Evolutionary conservation across 441 rosid genomes (phyloP), one percentile per base, ranked within the genome.

Genomic region (Erodium trifolium): DNA sequence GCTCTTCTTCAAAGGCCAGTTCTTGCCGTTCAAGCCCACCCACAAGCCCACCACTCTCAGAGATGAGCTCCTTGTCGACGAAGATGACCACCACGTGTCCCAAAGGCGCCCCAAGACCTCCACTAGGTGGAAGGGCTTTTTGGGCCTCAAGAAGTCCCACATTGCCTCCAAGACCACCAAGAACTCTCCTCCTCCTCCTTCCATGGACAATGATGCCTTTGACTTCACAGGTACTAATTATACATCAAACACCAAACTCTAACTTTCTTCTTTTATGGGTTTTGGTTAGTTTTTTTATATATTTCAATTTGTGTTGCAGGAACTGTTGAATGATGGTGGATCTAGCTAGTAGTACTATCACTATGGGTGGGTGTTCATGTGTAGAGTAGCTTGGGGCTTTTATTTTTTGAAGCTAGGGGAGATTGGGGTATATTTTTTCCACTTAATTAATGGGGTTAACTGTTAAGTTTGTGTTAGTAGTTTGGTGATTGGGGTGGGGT

Each of bases 1-100:
- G 82, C 96, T 93, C 47, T 91, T 93, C 82, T 89, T 70, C 70
- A 91, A 93, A 68, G 98, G 98, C 17, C 87, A 84, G 85, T 82
- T 93, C 47, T 75, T 93, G 79, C 98, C 98, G 5, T 93, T 81
- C 72, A 92, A 86, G 74, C 84, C 87, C 11, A 76, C 77, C 27
- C 70, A 72, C 65, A 75, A 86, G 80, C 53, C 55, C 63, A 72
- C 67, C 65, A 93, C 97, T 41, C 74, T 93, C 65, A 91, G 97
- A 75, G 97, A 93, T 66, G 94, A 91, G 86, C 94, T 91, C 71
- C 92, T 86, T 39, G 85, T 70, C 12, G 91, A 63, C 10, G 97
- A 90, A 12, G 93, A 88, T 39, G 45, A 39, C 1, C 80, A 79
- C 4, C 73, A 68, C 57, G 74, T 76, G 68, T 80, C 87, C 13